Percentiles rank a stretch among this genome's conserved stretches.
These are phyloP conservation scores for Paramecium biaurelia DNA, from an alignment of 73 alveolate genomes.

Conservation along the genomic window DNA sequence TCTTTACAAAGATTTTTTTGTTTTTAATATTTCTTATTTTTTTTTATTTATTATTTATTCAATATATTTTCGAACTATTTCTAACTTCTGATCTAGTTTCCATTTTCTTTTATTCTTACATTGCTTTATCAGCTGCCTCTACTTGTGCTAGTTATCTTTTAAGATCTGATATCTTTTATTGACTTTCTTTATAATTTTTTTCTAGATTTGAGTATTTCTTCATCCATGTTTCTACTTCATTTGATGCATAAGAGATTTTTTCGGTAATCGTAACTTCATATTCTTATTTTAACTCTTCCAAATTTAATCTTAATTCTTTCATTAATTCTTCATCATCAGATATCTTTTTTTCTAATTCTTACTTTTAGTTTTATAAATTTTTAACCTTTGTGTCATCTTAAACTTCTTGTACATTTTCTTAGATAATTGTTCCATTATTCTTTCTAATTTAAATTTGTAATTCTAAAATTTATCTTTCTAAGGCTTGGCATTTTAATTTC, in stretches of 20 bases:
- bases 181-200: not conserved
- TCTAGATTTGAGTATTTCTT: not conserved
- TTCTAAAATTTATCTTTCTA: constrained; percentile 32
- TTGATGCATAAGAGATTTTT: not conserved
- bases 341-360: not conserved
- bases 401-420: not conserved
- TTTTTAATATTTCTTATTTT: not conserved
- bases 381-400: not conserved
- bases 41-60: not conserved
- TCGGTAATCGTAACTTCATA: not conserved
- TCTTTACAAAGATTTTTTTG: not conserved
- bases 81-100: not conserved
- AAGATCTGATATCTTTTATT: not conserved
- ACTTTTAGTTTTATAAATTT: not conserved
- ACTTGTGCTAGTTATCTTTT: not conserved
- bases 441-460: not conserved
- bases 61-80: not conserved
- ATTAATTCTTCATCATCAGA: not conserved
- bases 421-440: not conserved
- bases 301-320: not conserved
- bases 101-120: not conserved
- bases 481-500: not conserved
- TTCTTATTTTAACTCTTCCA: not conserved
- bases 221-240: not conserved
- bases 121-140: not conserved